phyloP scores from a whole-genome alignment of 2,329 filamentous ascomycete genomes.

The Keithomyces neogunnii region DNA sequence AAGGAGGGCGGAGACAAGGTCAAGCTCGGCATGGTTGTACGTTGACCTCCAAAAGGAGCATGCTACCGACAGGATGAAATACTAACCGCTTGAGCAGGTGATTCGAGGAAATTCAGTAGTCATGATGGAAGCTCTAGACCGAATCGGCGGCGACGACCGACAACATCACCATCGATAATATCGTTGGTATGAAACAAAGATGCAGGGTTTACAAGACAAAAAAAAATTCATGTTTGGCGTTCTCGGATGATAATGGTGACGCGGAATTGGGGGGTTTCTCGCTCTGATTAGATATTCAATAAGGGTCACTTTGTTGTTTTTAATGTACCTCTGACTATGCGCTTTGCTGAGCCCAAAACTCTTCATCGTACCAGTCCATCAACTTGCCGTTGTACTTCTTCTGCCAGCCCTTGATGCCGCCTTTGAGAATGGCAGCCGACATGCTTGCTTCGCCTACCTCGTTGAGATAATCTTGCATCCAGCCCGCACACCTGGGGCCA shows the following conservation, averaged over 20 bases:
- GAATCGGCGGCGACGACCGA: slow-evolving; percentile 55
- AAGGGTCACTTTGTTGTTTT: too few relatives aligned
- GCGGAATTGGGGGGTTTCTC: slow-evolving; percentile 1
- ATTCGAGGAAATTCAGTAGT: slow-evolving; percentile 98
- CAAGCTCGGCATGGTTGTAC: slow-evolving; percentile 83
- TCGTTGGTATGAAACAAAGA: slow-evolving; percentile 2
- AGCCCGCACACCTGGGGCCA: slow-evolving; percentile 43
- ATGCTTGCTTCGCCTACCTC: slow-evolving; percentile 34
- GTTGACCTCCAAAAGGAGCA: slow-evolving; percentile 23
- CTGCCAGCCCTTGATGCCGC: slow-evolving; percentile 49
- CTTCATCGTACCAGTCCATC: slow-evolving; percentile 43
- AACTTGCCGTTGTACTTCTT: slow-evolving; percentile 34
- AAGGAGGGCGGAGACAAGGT: slow-evolving; percentile 87
- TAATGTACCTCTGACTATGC: not conserved
- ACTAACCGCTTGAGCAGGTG: slow-evolving; percentile 46
- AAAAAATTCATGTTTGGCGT: slow-evolving; percentile 23
- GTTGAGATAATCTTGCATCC: slow-evolving; percentile 48
- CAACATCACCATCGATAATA: slow-evolving; percentile 23
- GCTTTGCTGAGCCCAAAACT: slow-evolving; percentile 19
- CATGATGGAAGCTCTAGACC: slow-evolving; percentile 80
- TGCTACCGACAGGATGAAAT: not conserved
- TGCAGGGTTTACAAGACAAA: slow-evolving; percentile 10
- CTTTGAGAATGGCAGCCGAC: slow-evolving; percentile 38
- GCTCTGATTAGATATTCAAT: slow-evolving; percentile 1
- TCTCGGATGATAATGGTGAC: slow-evolving; percentile 17